Evolutionary conservation across 2,329 filamentous ascomycete genomes (phyloP).

Genomic region (Phaeomoniella chlamydospora): DNA sequence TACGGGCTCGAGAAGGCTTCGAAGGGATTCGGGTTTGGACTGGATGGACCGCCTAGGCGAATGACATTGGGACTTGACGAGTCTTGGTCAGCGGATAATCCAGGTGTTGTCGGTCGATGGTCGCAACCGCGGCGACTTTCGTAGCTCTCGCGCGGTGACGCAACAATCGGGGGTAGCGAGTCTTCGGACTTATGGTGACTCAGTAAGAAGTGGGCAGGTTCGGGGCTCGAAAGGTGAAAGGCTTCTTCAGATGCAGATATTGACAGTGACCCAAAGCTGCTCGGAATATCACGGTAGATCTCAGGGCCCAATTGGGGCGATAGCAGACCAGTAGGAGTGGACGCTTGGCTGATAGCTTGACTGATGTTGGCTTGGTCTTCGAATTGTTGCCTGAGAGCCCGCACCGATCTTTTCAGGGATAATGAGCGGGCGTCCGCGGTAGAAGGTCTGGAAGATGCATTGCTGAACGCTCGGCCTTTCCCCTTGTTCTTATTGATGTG

Average conservation of each 20-base stretch:
- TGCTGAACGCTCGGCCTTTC: not conserved
- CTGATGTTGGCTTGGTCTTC: constrained; percentile 9
- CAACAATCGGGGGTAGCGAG: not conserved
- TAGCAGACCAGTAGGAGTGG: not conserved
- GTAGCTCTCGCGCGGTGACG: not conserved
- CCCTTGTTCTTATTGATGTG: constrained; percentile 2
- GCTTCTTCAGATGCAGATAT: not conserved
- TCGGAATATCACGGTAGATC: not conserved
- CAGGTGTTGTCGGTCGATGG: not conserved
- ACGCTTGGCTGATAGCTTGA: not conserved
- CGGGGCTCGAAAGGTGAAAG: not conserved
- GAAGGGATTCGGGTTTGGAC: constrained; percentile 11
- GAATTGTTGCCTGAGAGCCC: constrained; percentile 12
- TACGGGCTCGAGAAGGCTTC: not conserved
- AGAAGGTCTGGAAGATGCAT: not conserved
- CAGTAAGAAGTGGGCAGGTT: not conserved
- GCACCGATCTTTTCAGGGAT: constrained; percentile 12
- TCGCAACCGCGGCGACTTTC: not conserved
- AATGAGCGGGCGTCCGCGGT: constrained; percentile 6
- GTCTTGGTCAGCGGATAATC: not conserved
- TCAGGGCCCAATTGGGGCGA: too few relatives aligned
- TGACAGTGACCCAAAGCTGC: not conserved
- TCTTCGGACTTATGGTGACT: not conserved
- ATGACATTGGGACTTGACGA: not conserved
- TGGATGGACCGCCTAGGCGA: constrained; percentile 15